Conservation (phyloP, 2,329 filamentous ascomycete genomes). For the Stagonosporopsis vannaccii region DNA sequence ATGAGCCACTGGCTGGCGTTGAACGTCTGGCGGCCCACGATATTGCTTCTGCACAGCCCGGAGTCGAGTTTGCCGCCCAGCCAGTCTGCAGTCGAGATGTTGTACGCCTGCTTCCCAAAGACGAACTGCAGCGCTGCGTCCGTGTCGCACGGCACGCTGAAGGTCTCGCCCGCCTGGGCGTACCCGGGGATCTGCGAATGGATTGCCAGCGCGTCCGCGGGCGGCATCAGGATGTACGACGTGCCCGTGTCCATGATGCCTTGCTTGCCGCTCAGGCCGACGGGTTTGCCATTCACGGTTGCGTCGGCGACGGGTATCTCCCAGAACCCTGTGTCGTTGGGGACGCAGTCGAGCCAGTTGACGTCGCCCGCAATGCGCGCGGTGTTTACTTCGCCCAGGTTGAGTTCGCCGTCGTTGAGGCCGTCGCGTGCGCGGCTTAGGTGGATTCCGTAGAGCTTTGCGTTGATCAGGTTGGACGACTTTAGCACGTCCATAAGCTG, state of each 20-base stretch:
- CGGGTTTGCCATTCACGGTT: constrained; percentile 65
- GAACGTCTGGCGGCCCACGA: constrained; percentile 75
- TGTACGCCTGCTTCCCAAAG: constrained; percentile 73
- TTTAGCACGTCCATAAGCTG: constrained; percentile 72
- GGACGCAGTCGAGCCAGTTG: constrained; percentile 66
- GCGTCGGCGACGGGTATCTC: constrained; percentile 73
- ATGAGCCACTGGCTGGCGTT: constrained; percentile 73
- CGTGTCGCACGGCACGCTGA: constrained; percentile 75
- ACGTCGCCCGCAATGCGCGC: constrained; percentile 73
- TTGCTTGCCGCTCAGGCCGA: constrained; percentile 56
- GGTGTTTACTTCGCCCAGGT: constrained; percentile 74
- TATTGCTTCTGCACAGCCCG: constrained; percentile 68
- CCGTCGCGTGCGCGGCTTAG: constrained; percentile 73
- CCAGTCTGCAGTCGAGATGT: constrained; percentile 75
- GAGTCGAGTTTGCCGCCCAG: constrained; percentile 57
- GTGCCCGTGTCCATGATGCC: constrained; percentile 88
- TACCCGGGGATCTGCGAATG: constrained; percentile 73
- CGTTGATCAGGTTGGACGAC: constrained; percentile 62
- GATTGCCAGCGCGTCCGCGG: constrained; percentile 69
- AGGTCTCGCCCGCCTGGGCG: constrained; percentile 65
- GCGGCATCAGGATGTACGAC: constrained; percentile 77
- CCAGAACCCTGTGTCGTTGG: constrained; percentile 69
- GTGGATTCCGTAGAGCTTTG: constrained; percentile 75
- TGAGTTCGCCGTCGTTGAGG: constrained; percentile 75
- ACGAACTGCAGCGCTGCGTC: constrained; percentile 66